phyloP scores from a whole-genome alignment of 2,329 filamentous ascomycete genomes.

The Xylariaceae sp. region DNA sequence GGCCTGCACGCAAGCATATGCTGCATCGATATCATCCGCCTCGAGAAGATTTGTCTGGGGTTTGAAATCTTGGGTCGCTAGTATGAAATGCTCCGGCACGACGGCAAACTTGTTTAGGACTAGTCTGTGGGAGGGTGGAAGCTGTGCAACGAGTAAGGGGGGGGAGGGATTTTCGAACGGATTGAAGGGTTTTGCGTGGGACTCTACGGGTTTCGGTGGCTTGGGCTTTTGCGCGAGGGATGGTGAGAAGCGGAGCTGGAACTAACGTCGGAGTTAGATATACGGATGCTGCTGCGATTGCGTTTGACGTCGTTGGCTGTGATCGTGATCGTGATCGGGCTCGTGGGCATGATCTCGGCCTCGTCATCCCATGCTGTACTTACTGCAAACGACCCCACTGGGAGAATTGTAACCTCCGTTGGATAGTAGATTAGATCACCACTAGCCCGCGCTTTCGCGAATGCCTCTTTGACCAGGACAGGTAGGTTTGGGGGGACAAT shows the following conservation, averaged over 20 bases:
- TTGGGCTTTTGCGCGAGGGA: conserved; percentile 64
- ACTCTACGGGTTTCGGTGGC: conserved; percentile 38
- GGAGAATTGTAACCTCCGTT: conserved; percentile 49
- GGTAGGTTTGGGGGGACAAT: conserved; percentile 46
- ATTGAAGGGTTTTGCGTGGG: conserved; percentile 47
- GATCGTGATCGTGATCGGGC: background rate
- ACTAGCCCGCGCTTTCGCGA: conserved; percentile 43
- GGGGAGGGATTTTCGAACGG: conserved; percentile 60
- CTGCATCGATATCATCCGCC: conserved; percentile 54
- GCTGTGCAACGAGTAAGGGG: conserved; percentile 50
- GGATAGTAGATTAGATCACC: conserved; percentile 53
- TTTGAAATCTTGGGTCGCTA: conserved; percentile 60
- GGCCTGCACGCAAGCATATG: conserved; percentile 58
- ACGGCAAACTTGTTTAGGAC: conserved; percentile 74
- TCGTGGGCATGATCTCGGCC: background rate
- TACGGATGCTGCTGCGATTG: background rate
- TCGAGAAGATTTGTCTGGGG: conserved; percentile 63
- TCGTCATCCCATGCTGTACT: conserved; percentile 8
- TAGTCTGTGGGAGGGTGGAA: conserved; percentile 56
- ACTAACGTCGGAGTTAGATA: conserved; percentile 42
- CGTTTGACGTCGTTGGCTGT: too few relatives aligned
- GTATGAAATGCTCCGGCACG: conserved; percentile 66
- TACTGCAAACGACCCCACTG: conserved; percentile 31
- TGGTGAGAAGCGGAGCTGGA: conserved; percentile 69
- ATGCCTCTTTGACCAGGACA: conserved; percentile 47